Evolutionary conservation across 2,329 filamentous ascomycete genomes (phyloP).

Genomic region (Diplodia scrobiculata): DNA sequence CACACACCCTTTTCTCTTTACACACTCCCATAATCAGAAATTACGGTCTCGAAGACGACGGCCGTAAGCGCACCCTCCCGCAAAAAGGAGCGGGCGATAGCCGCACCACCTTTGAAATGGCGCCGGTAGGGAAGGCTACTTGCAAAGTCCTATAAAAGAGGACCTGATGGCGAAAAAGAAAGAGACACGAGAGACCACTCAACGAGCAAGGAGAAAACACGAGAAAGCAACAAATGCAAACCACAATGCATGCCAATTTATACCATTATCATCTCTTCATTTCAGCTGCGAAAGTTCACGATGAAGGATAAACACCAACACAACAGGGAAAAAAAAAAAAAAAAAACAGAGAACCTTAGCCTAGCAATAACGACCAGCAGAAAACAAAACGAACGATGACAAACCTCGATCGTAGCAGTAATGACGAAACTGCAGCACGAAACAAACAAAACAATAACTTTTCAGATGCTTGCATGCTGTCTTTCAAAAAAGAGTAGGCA

Average conservation of each 20-base stretch:
- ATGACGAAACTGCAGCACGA: background rate
- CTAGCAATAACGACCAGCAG: background rate
- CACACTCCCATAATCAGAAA: too few species aligned
- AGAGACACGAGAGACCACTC: background rate
- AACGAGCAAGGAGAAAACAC: background rate
- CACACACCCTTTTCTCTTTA: too few species aligned
- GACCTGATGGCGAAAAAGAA: too few species aligned
- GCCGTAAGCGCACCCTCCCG: too few species aligned
- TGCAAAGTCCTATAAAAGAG: too few species aligned
- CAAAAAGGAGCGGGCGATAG: too few species aligned
- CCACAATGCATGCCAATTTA: slow-evolving; percentile 1
- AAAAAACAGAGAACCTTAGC: background rate
- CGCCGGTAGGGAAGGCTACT: too few species aligned
- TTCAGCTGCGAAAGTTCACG: background rate
- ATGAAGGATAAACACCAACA: background rate
- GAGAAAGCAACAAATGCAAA: background rate
- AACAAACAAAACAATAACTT: background rate
- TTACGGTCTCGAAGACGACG: too few species aligned
- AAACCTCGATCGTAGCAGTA: background rate
- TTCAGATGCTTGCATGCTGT: background rate
- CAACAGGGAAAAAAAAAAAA: background rate
- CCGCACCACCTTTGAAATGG: too few species aligned
- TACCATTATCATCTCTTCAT: slow-evolving; percentile 21
- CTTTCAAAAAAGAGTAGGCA: background rate
- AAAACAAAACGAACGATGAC: background rate